Base-by-base conservation (phyloP, 2,329 filamentous ascomycete genomes). In the Nigrospora osmanthi region DNA sequence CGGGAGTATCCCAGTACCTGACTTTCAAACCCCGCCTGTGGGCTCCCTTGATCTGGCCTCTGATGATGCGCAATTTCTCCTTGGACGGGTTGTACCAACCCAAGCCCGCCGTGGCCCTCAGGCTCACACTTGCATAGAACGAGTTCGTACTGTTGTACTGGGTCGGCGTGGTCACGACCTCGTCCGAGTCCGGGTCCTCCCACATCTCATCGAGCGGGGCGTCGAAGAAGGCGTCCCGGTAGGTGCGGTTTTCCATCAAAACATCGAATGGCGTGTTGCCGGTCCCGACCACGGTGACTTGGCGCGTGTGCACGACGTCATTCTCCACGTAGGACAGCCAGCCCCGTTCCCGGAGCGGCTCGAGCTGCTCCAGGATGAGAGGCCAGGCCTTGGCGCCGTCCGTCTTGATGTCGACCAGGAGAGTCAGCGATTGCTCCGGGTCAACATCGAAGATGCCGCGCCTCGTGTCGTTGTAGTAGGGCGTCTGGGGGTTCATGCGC, bases 331-430 rank as follows among this genome's bases (percentile, higher is more conserved):
- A 70, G 12, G 70, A 74, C 16, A 83, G 59, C 70, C 73, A 87
- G n/a, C 73, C 73, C 35, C 66, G 68, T 35, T 75, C 64, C 4
- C 81, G 70, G 7, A 88, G 67, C 2, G 81, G 75, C 45, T 77
- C 65, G 0, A 87, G 69, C 45, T 82, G 74, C 31, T 66, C 56
- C 14, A 76, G 51, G 0, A 84, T 71, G 40, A 71, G 61, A 0
- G 69, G 69, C 66, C 75, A 80, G 1, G 75, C 78, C 17, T 67
- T 60, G 4, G 61, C 56, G 1, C 73, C 75, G 23, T 70, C 59
- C 2, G 73, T 80, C 62, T 89, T 89, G 57, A 89, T 66, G 59
- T 89, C 85, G 30, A 89, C 71, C 5, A 89, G 70, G 4, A 89
- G 69, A 6, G 77, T 69, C 1, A 87, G 61, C 0, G 77, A 71